Conservation (phyloP, 2,329 filamentous ascomycete genomes). For the Stagonosporopsis tanaceti region DNA sequence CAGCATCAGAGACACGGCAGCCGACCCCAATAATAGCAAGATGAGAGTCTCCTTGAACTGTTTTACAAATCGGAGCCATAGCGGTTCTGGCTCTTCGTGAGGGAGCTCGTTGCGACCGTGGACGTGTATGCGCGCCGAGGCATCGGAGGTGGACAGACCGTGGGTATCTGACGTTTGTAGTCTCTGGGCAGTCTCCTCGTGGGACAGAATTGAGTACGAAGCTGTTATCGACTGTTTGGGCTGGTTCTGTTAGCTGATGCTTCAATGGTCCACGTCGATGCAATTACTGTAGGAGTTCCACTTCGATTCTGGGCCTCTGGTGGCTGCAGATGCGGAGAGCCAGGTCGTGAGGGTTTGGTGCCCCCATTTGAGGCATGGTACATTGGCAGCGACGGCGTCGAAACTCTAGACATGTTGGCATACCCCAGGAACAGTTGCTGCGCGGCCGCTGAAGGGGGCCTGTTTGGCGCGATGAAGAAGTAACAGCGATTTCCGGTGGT, state of each 20-base stretch:
- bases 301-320: conserved; percentile 39
- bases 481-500: conserved; percentile 7
- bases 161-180: conserved; percentile 83
- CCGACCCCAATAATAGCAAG: conserved; percentile 86
- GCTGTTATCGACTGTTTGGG: conserved; percentile 53
- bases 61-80: conserved; percentile 94
- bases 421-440: conserved; percentile 49
- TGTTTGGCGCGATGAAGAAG: conserved; percentile 22
- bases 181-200: conserved; percentile 77
- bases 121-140: conserved; percentile 77
- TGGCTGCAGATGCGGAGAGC: conserved; percentile 43
- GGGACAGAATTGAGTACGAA: conserved; percentile 71
- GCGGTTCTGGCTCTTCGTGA: conserved; percentile 88
- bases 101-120: conserved; percentile 94
- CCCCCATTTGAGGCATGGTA: conserved; percentile 57
- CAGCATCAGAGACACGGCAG: conserved; percentile 85
- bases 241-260: conserved; percentile 19
- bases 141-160: conserved; percentile 83
- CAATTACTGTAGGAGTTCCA: conserved; percentile 41
- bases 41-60: conserved; percentile 98
- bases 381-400: conserved; percentile 65
- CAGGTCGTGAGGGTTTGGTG: conserved; percentile 38
- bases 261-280: neutral
- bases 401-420: conserved; percentile 70
- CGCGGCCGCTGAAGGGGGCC: conserved; percentile 45